Evolutionary conservation across 805 yeast genomes (phyloP), one percentile per base, ranked within the genome.

Genomic region (Ogataea salicorniae): DNA sequence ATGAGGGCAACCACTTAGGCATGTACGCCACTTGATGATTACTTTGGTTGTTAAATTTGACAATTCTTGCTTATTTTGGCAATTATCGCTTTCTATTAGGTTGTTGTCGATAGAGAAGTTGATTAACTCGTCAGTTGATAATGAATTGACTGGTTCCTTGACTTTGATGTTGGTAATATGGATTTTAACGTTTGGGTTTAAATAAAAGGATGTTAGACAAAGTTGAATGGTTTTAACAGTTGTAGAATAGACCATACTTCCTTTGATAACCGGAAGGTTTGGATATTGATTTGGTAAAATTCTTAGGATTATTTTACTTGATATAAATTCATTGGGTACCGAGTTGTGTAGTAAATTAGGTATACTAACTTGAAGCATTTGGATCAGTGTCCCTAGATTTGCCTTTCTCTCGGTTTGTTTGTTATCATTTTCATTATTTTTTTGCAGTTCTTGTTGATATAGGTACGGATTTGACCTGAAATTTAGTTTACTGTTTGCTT

Each of bases 171-270:
- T 63, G 48, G 72, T 67, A 39, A 84, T 72, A 56, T 81, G 88
- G 16, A 84, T 61, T 53, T 72, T 71, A 2, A 77, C 74, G 11
- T 69, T 65, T 3, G 81, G 79, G 46, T 75, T 74, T 23, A 83
- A 59, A n/a, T 82, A 71, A 42, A 84, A 70, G 33, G 79, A 79
- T 3, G 80, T 77, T 34, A 81, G 50, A 3, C 80, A 59, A 34
- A 81, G 52, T 57, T 80, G 81, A 3, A 83, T 58, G 1, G 87
- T 73, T 54, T 80, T 81, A 48, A 78, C 61, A 0, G 84, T 73
- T 3, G 84, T 73, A 42, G 73, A 70, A 60, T 83, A 84, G 14
- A 82, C 70, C 16, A 73, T 68, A 17, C 67, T 72, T 1, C 90
- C 88, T 43, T 74, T 73, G 26, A 84, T 63, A 13, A 67, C 64